Evolutionary conservation across 768 basidiomycete genomes (phyloP).

Genomic region (Crepidotus variabilis): DNA sequence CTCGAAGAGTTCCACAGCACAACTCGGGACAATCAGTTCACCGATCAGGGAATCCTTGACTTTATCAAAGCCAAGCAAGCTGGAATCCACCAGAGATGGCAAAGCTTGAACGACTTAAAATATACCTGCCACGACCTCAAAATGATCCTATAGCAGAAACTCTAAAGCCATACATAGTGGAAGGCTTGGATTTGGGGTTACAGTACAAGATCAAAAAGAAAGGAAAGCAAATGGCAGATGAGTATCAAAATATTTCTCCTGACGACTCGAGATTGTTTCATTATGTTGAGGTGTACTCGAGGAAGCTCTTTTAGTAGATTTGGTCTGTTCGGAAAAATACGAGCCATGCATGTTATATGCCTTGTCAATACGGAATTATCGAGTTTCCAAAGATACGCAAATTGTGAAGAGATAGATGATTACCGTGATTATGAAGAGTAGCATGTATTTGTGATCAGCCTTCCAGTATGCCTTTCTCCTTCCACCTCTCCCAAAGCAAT

Average conservation of each 20-base stretch:
- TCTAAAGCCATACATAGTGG: not conserved
- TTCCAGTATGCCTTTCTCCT: slow-evolving; percentile 70
- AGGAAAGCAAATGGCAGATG: too few species aligned
- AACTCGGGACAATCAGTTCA: not conserved
- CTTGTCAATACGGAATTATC: too few species aligned
- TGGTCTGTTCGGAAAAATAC: too few species aligned
- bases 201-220: not conserved
- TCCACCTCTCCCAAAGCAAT: slow-evolving; percentile 85
- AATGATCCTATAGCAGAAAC: not conserved
- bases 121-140: not conserved
- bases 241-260: too few species aligned
- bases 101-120: not conserved
- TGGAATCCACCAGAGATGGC: not conserved
- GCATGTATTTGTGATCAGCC: slow-evolving; percentile 24
- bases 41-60: not conserved
- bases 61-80: not conserved
- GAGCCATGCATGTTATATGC: too few species aligned
- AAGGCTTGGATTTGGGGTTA: not conserved
- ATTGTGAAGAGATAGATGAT: too few species aligned
- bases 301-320: too few species aligned
- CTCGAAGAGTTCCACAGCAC: not conserved
- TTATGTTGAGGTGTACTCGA: too few species aligned
- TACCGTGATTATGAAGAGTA: too few species aligned
- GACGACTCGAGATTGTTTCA: too few species aligned
- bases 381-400: too few species aligned